These are phyloP conservation scores for Penicillium longicatenatum DNA, from an alignment of 495 filamentous ascomycete genomes.

Conservation along the genomic window DNA sequence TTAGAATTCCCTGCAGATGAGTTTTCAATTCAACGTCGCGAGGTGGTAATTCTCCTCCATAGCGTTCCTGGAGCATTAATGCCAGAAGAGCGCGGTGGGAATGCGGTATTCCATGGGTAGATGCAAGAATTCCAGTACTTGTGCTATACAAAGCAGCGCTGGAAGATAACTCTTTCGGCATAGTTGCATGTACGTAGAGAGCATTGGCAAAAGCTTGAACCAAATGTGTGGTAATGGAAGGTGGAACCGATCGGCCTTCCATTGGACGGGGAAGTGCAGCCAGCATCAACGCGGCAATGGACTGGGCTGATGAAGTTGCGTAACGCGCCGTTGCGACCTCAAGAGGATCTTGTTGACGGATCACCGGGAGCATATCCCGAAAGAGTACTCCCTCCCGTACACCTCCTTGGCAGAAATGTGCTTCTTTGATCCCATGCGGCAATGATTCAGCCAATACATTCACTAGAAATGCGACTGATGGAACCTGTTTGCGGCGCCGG, in stretches of 20 bases:
- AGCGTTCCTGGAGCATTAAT: constrained; percentile 74
- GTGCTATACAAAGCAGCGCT: constrained; percentile 72
- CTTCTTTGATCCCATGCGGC: constrained; percentile 64
- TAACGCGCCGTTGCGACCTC: constrained; percentile 57
- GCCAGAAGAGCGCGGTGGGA: constrained; percentile 68
- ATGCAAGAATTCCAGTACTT: constrained; percentile 64
- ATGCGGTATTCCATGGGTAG: constrained; percentile 72
- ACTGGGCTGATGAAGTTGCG: constrained; percentile 43
- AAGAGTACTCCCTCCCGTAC: constrained; percentile 83
- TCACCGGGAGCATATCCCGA: constrained; percentile 56
- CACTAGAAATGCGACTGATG: constrained; percentile 79
- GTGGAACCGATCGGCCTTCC: constrained; percentile 26
- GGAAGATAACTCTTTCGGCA: constrained; percentile 56
- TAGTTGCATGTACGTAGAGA: constrained; percentile 51
- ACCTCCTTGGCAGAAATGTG: constrained; percentile 82
- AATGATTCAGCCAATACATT: constrained; percentile 68
- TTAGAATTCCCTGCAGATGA: constrained; percentile 49
- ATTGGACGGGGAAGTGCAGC: constrained; percentile 43
- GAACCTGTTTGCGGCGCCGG: constrained; percentile 76
- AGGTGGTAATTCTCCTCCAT: constrained; percentile 65
- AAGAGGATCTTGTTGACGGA: constrained; percentile 67
- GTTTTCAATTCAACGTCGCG: constrained; percentile 49
- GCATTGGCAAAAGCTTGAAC: constrained; percentile 56
- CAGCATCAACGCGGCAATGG: constrained; percentile 45
- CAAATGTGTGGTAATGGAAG: constrained; percentile 43